Conservation (phyloP, 176 grass and related monocot species). For the Phoenix dactylifera region DNA sequence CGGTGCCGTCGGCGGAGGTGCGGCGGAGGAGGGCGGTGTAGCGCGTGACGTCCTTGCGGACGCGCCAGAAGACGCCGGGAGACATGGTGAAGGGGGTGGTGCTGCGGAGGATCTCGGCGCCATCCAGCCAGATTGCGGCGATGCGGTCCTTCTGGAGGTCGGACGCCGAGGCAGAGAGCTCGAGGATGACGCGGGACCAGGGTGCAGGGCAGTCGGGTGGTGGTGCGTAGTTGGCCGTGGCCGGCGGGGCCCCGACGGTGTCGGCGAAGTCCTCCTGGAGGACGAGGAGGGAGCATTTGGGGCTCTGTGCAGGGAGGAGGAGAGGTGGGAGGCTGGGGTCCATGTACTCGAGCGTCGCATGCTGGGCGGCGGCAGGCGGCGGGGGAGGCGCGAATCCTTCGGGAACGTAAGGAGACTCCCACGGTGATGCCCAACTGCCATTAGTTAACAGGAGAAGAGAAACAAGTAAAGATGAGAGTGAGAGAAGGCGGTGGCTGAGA, state of each 20-base stretch:
- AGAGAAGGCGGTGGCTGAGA: too few relatives aligned
- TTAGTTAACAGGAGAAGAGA: too few relatives aligned
- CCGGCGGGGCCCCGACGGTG: too few relatives aligned
- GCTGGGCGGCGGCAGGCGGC: too few relatives aligned
- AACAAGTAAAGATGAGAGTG: too few relatives aligned
- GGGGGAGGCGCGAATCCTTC: too few relatives aligned
- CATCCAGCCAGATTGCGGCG: neutral
- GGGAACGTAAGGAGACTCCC: too few relatives aligned
- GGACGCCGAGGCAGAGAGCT: neutral
- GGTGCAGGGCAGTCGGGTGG: neutral
- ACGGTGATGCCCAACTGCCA: too few relatives aligned
- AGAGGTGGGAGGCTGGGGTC: slow-evolving; percentile 2
- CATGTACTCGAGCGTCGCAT: neutral
- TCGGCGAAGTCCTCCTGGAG: neutral
- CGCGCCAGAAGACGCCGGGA: too few relatives aligned
- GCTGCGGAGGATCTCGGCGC: slow-evolving; percentile 6
- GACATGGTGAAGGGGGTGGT: neutral
- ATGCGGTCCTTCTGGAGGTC: slow-evolving; percentile 3
- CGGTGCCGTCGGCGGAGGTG: neutral
- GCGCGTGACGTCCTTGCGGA: too few relatives aligned
- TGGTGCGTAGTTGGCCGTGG: neutral
- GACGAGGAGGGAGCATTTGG: neutral
- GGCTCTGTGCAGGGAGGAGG: neutral
- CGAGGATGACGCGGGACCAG: neutral
- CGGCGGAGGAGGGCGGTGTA: neutral